These are phyloP conservation scores for Elsinoe fawcettii DNA, from an alignment of 2,329 filamentous ascomycete species.

Conservation along the genomic window DNA sequence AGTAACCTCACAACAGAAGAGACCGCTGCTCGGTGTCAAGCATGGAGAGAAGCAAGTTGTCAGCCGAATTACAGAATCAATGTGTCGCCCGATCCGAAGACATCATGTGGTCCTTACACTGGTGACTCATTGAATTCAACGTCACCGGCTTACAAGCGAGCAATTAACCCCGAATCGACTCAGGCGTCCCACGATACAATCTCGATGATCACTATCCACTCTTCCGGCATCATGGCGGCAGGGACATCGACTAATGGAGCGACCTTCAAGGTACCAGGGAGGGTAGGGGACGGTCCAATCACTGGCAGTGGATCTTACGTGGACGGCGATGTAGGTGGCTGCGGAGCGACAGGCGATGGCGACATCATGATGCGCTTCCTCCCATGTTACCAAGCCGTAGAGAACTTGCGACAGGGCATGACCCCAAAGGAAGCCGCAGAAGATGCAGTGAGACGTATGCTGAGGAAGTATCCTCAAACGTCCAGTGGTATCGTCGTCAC, in stretches of 20 bases:
- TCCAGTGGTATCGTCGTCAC: slow-evolving; percentile 10
- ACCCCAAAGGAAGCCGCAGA: slow-evolving; percentile 1
- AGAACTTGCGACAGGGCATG: slow-evolving; percentile 9
- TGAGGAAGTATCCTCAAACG: slow-evolving; percentile 4
- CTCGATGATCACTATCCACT: slow-evolving; percentile 3
- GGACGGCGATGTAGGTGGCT: slow-evolving; percentile 6
- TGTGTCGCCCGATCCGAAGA: slow-evolving; percentile 10
- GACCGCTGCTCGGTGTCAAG: slow-evolving; percentile 3
- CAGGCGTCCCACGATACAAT: slow-evolving; percentile 3
- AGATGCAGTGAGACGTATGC: slow-evolving; percentile 4
- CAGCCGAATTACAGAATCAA: slow-evolving; percentile 11
- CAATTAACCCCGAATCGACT: neutral
- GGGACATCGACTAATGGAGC: slow-evolving; percentile 8
- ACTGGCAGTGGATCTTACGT: slow-evolving; percentile 8
- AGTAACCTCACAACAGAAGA: slow-evolving; percentile 10
- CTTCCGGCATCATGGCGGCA: slow-evolving; percentile 4
- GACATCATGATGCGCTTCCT: slow-evolving; percentile 13
- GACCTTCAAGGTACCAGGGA: slow-evolving; percentile 4
- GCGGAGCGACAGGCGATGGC: slow-evolving; percentile 6
- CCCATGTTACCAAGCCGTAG: slow-evolving; percentile 8
- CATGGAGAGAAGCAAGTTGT: slow-evolving; percentile 3
- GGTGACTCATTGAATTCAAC: neutral
- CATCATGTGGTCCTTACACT: slow-evolving; percentile 6
- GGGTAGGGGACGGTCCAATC: slow-evolving; percentile 6
- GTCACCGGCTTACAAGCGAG: neutral